Base-by-base conservation (phyloP, 305 asterid species). In the Solanum hybrid region DNA sequence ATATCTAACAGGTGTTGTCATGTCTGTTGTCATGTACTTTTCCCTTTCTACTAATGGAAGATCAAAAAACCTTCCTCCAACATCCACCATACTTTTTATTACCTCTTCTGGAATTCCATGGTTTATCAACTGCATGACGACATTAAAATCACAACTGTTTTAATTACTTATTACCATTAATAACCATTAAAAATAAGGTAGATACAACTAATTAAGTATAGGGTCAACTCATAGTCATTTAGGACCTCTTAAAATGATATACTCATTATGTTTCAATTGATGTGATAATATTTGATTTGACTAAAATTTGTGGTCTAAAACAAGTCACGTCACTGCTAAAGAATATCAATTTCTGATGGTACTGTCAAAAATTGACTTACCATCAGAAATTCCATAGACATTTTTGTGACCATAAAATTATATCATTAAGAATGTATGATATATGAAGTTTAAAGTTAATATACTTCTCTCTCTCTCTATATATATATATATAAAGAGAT, bases 21-120 rank as follows among this genome's bases (percentile, higher is more conserved):
- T 87, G 57, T 97, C 98, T 0, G 93, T 80, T 8, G 97, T 91
- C 99, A 97, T 97, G 81, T 94, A 95, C 89, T 95, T 97, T 94
- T 96, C 98, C 67, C 98, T 95, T 42, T 96, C 98, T 6, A 91
- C 39, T 1, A 92, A 82, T 1, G 99, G 97, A 87, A 94, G 93
- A 90, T 96, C 97, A 91, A 97, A 97, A 40, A 97, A 97, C 37
- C 92, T 90, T 69, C 84, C 91, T 18, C 96, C 90, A 76, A 89
- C 96, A n/a, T 92, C 91, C 92, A 94, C 95, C 98, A 95, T 95
- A 11, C 71, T 87, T 89, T 76, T 86, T 16, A 91, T 86, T 0
- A 95, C 92, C 91, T 95, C 97, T 12, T 89, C 84, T 5, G 92
- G 80, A 2, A 97, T 94, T 0, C 98, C 96, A 29, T 96, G 98